These are phyloP conservation scores for Petunia secreta DNA, from an alignment of 257 asterid species.

Conservation along the genomic window DNA sequence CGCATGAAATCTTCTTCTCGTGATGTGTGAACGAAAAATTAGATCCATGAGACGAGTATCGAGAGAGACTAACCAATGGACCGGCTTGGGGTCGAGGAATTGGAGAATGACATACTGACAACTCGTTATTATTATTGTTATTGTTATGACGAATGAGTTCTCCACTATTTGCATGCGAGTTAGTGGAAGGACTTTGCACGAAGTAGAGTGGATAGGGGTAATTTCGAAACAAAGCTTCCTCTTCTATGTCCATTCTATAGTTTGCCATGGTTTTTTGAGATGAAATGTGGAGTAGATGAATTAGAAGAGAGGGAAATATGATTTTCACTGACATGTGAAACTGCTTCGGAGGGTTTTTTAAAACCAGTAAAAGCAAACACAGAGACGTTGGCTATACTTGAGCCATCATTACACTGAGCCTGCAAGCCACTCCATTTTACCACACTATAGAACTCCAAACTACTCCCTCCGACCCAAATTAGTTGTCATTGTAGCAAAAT, in stretches of 20 bases:
- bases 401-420: not conserved
- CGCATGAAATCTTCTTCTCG: slow-evolving; percentile 36
- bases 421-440: not conserved
- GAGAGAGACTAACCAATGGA: slow-evolving; percentile 39
- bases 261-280: slow-evolving; percentile 33
- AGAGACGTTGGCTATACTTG: slow-evolving; percentile 21
- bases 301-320: slow-evolving; percentile 9
- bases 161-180: slow-evolving; percentile 48
- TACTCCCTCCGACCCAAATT: too few species aligned
- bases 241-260: slow-evolving; percentile 55
- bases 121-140: slow-evolving; percentile 15
- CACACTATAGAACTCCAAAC: not conserved
- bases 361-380: slow-evolving; percentile 16
- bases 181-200: slow-evolving; percentile 70
- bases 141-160: slow-evolving; percentile 8
- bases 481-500: too few species aligned
- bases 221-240: slow-evolving; percentile 64
- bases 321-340: not conserved
- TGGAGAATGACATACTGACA: slow-evolving; percentile 28
- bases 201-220: slow-evolving; percentile 61
- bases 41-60: slow-evolving; percentile 62
- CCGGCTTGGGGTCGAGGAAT: slow-evolving; percentile 26
- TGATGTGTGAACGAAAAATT: slow-evolving; percentile 45
- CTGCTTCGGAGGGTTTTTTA: slow-evolving; percentile 39
- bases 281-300: not conserved